Percentiles rank a stretch among this genome's conserved stretches.
phyloP scores from a whole-genome alignment of 2,329 filamentous ascomycete species.

The Fusarium sp. region DNA sequence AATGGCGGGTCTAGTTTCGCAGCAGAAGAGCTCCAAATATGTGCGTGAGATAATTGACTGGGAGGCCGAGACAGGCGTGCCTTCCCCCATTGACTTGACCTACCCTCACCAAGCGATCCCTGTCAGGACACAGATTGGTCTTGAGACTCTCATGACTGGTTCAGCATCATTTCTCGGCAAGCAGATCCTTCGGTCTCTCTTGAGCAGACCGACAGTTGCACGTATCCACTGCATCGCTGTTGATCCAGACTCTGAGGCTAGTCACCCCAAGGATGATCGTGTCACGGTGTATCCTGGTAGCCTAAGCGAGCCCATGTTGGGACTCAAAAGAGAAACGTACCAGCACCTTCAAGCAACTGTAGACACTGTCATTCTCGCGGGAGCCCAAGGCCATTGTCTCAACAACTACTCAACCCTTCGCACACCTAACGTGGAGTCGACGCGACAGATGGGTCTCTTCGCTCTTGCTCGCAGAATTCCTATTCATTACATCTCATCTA shows the following conservation, averaged over 20 bases:
- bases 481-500: not conserved
- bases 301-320: not conserved
- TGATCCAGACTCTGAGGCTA: not conserved
- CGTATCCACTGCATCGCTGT: not conserved
- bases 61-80: not conserved
- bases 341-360: not conserved
- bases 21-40: not conserved
- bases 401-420: not conserved
- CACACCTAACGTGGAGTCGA: not conserved
- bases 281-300: not conserved
- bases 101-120: fast-evolving
- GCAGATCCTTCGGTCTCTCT: not conserved
- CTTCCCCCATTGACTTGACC: not conserved
- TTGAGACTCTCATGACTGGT: not conserved
- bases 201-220: not conserved
- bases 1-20: not conserved
- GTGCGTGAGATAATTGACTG: not conserved
- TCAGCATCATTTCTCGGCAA: not conserved
- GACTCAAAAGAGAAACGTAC: not conserved
- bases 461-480: not conserved
- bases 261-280: not conserved
- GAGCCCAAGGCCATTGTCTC: not conserved
- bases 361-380: not conserved
- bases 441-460: not conserved
- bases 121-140: not conserved